Evolutionary conservation across 2,329 filamentous ascomycete genomes (phyloP).

Genomic region (Aspergillus transmontanensis): DNA sequence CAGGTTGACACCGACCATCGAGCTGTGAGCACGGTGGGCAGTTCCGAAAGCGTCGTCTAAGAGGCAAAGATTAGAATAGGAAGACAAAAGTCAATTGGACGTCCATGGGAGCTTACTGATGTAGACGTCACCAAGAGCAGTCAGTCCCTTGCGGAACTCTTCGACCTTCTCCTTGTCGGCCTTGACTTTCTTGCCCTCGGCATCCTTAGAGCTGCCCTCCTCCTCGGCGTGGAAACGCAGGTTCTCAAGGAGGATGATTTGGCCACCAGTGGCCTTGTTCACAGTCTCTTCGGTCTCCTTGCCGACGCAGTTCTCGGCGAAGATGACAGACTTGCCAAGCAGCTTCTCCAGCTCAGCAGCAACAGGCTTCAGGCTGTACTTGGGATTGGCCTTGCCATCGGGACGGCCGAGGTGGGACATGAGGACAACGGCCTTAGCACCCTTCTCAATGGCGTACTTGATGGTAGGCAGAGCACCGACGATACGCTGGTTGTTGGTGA

Average conservation of each 20-base stretch:
- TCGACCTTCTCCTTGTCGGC: slow-evolving; percentile 91
- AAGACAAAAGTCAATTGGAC: not conserved
- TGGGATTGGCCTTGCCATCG: slow-evolving; percentile 82
- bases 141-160: slow-evolving; percentile 92
- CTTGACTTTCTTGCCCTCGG: slow-evolving; percentile 95
- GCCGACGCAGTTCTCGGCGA: slow-evolving; percentile 89
- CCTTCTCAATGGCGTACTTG: slow-evolving; percentile 87
- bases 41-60: slow-evolving; percentile 97
- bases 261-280: slow-evolving; percentile 76
- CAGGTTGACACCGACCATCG: slow-evolving; percentile 96
- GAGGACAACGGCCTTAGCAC: slow-evolving; percentile 88
- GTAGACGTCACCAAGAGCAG: slow-evolving; percentile 91
- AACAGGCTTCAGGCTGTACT: slow-evolving; percentile 94
- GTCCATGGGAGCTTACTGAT: slow-evolving; percentile 69
- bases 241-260: slow-evolving; percentile 93
- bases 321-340: slow-evolving; percentile 78
- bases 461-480: slow-evolving; percentile 93
- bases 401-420: slow-evolving; percentile 99
- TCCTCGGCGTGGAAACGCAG: slow-evolving; percentile 97
- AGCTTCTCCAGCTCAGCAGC: slow-evolving; percentile 90
- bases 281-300: slow-evolving; percentile 87
- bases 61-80: not conserved
- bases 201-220: slow-evolving; percentile 93
- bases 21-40: slow-evolving; percentile 96
- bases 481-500: slow-evolving; percentile 99